Evolutionary conservation across 352 stramenopile genomes (phyloP), one percentile per base, ranked within the genome.

Genomic region (Globisporangium echinulatum): DNA sequence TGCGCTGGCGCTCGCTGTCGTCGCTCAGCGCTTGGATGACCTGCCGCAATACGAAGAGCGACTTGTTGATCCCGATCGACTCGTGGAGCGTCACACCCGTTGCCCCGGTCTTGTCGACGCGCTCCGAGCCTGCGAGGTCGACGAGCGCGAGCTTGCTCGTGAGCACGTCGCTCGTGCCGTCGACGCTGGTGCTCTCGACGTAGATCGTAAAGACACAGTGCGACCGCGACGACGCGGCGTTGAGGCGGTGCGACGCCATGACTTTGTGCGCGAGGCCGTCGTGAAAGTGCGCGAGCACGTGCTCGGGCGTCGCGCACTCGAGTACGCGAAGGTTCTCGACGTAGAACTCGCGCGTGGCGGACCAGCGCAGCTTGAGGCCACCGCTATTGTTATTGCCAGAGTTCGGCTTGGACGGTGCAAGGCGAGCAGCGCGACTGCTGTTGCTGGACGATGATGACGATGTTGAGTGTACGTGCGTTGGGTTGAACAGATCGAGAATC

Each of bases 31-130:
- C 70, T 33, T 83, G 74, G 47, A 86, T 83, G 10, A 86, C 76
- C 61, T 86, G 71, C 0, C 76, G 74, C 25, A 86, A 48, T 15
- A 83, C 73, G 36, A 83, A 86, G 7, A 86, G 67, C n/a, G 71
- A 82, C 56, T 83, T 81, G 71, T 86, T 86, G 63, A 86, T 86
- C 15, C 74, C 74, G 40, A 86, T 82, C 1, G 71, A 82, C 52
- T 83, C 76, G 56, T 79, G 71, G 17, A 86, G 61, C 13, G 74
- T 83, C 9, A 82, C 59, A 2, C 72, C 75, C 2, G 71, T 84
- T 5, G 77, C 75, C 6, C 77, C 76, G 0, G 75, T 88, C 63
- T 85, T 82, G 59, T 78, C 69, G 36, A 87, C 67, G 9, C 77
- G 72, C 59, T 88, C 79, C 0, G 77, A 87, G 8, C 79, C 76